A percentile compares a stretch with the other conserved stretches of the same genome.
These are phyloP conservation scores for Taphrina deformans DNA, from an alignment of 1,139 yeast species.

Conservation along the genomic window DNA sequence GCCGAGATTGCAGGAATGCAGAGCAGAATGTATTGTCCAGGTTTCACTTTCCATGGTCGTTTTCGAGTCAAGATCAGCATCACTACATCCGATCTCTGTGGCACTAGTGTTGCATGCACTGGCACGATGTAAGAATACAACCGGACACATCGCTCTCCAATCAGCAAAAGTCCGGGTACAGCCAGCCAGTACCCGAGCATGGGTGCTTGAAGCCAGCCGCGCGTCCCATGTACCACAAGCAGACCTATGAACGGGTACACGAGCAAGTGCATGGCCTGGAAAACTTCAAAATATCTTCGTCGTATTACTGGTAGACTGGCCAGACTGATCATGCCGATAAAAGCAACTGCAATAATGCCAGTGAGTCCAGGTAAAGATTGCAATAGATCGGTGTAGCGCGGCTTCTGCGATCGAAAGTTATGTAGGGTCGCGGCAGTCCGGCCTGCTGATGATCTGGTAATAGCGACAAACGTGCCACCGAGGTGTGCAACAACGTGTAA, in stretches of 20 bases:
- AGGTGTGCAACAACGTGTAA: constrained; percentile 13
- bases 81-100: neutral
- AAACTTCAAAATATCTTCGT: constrained; percentile 1
- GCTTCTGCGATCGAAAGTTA: neutral
- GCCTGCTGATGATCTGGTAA: constrained; percentile 3
- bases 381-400: neutral
- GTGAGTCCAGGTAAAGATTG: constrained; percentile 10
- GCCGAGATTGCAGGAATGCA: constrained; percentile 9
- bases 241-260: constrained; percentile 17
- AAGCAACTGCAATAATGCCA: neutral
- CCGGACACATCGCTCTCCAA: neutral
- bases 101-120: neutral
- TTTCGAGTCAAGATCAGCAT: neutral
- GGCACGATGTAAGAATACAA: neutral
- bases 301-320: neutral
- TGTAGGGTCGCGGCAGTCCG: neutral
- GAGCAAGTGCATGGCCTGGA: constrained; percentile 8
- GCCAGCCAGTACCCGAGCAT: constrained; percentile 27
- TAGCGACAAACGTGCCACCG: constrained; percentile 9
- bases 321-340: constrained; percentile 1
- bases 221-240: constrained; percentile 18
- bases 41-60: neutral
- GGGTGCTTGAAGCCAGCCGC: constrained; percentile 12
- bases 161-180: constrained; percentile 1
- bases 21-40: constrained; percentile 18